phyloP scores from a whole-genome alignment of 2,329 filamentous ascomycete genomes.

The Cladosporium sp. region DNA sequence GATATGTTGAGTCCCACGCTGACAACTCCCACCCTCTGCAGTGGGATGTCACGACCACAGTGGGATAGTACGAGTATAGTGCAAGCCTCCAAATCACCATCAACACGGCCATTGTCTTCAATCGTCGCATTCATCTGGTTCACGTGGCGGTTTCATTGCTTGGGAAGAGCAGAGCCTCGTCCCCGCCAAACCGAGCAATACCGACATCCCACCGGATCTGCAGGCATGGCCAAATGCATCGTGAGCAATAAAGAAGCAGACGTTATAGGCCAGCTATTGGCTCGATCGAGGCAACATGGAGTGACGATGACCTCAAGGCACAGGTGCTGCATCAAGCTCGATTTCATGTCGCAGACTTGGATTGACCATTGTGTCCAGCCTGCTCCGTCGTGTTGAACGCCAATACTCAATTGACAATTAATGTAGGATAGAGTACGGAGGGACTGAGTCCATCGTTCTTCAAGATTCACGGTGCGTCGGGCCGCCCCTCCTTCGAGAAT shows the following conservation, averaged over 20 bases:
- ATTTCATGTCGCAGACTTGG: no score
- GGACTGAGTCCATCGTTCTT: neutral
- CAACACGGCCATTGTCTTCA: neutral
- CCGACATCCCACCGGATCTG: neutral
- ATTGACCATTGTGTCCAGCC: no score
- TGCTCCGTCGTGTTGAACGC: no score
- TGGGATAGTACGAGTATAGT: neutral
- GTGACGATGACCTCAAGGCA: no score
- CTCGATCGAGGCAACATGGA: no score
- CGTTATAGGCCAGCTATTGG: no score
- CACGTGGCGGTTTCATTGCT: neutral
- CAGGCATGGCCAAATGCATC: no score
- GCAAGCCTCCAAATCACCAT: neutral
- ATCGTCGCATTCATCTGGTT: neutral
- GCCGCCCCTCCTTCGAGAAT: neutral
- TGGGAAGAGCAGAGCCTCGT: neutral
- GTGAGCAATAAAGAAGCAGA: no score
- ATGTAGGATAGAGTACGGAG: neutral
- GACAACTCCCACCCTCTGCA: neutral
- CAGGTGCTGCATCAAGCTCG: no score
- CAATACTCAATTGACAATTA: neutral
- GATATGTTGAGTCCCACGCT: neutral
- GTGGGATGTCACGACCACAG: neutral
- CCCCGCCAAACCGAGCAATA: neutral
- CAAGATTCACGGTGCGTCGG: neutral